phyloP scores from a whole-genome alignment of 345 rosid genomes.

The Combretum micranthum region DNA sequence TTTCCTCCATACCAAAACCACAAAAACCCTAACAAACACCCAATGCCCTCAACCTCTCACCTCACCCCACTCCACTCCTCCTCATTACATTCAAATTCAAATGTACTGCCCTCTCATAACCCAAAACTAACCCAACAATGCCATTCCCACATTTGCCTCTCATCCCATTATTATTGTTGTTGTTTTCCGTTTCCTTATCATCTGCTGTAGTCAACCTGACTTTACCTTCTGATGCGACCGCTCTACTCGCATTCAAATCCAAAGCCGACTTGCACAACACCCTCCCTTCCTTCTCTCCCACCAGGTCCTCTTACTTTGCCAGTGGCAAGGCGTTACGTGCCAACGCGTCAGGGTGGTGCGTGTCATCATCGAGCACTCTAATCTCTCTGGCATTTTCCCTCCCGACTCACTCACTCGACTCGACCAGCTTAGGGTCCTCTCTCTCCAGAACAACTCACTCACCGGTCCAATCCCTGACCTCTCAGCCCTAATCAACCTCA shows the following conservation, averaged over 20 bases:
- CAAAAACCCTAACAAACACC: no score
- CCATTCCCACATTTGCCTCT: slow-evolving; percentile 12
- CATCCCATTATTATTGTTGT: not conserved
- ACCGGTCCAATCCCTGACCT: slow-evolving; percentile 73
- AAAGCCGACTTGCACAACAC: slow-evolving; percentile 51
- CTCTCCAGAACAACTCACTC: slow-evolving; percentile 78
- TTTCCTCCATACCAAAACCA: not conserved
- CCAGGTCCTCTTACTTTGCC: slow-evolving; percentile 32
- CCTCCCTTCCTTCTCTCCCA: slow-evolving; percentile 29
- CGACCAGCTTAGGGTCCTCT: slow-evolving; percentile 82
- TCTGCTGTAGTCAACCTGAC: slow-evolving; percentile 5
- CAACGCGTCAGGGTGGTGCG: slow-evolving; percentile 42
- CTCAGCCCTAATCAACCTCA: slow-evolving; percentile 62
- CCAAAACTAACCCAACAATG: no score
- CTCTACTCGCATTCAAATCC: slow-evolving; percentile 63
- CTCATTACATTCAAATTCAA: no score
- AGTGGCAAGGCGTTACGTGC: slow-evolving; percentile 74
- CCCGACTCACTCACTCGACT: slow-evolving; percentile 51
- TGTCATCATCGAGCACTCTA: slow-evolving; percentile 43
- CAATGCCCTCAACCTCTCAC: no score
- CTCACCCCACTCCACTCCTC: no score
- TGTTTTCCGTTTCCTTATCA: not conserved
- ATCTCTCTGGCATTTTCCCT: slow-evolving; percentile 57
- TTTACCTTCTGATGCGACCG: slow-evolving; percentile 40
- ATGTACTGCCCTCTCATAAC: no score